phyloP scores from a whole-genome alignment of 2,329 filamentous ascomycete species.

The Cladorrhinum sp. region DNA sequence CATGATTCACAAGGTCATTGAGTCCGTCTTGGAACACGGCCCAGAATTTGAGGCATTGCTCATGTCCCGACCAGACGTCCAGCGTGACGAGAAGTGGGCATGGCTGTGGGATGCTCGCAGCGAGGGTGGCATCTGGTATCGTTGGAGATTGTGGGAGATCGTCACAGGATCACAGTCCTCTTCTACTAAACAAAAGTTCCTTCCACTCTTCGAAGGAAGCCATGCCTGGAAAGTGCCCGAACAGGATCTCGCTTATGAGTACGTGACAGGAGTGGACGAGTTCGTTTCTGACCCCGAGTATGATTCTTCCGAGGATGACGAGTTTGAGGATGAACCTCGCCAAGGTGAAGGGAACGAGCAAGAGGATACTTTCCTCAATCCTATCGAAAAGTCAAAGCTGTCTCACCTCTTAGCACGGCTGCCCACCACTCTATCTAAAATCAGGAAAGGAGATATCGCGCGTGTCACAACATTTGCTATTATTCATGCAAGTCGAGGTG shows the following conservation, averaged over 20 bases:
- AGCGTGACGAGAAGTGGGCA: slow-evolving; percentile 84
- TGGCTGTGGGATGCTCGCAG: slow-evolving; percentile 89
- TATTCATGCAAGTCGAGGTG: slow-evolving; percentile 77
- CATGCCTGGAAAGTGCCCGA: slow-evolving; percentile 76
- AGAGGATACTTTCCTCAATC: slow-evolving; percentile 70
- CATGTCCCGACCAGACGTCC: slow-evolving; percentile 81
- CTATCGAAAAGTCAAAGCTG: slow-evolving; percentile 79
- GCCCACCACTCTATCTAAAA: slow-evolving; percentile 68
- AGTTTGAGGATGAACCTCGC: slow-evolving; percentile 58
- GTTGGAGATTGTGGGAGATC: slow-evolving; percentile 86
- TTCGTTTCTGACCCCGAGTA: slow-evolving; percentile 83
- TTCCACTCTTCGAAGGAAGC: slow-evolving; percentile 71
- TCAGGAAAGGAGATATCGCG: slow-evolving; percentile 83
- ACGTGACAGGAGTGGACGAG: slow-evolving; percentile 70
- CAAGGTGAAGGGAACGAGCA: slow-evolving; percentile 39
- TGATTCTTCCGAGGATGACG: slow-evolving; percentile 82
- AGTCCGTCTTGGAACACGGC: slow-evolving; percentile 74
- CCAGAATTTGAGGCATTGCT: slow-evolving; percentile 87
- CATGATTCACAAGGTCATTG: slow-evolving; percentile 84
- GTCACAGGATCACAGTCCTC: slow-evolving; percentile 61
- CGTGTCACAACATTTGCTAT: slow-evolving; percentile 86
- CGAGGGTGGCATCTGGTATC: slow-evolving; percentile 81
- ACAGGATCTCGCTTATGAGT: slow-evolving; percentile 74
- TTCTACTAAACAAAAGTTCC: slow-evolving; percentile 48
- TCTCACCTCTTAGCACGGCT: slow-evolving; percentile 79